These are phyloP conservation scores for Fusarium dlaminii DNA, from an alignment of 2,329 filamentous ascomycete species.

Conservation along the genomic window DNA sequence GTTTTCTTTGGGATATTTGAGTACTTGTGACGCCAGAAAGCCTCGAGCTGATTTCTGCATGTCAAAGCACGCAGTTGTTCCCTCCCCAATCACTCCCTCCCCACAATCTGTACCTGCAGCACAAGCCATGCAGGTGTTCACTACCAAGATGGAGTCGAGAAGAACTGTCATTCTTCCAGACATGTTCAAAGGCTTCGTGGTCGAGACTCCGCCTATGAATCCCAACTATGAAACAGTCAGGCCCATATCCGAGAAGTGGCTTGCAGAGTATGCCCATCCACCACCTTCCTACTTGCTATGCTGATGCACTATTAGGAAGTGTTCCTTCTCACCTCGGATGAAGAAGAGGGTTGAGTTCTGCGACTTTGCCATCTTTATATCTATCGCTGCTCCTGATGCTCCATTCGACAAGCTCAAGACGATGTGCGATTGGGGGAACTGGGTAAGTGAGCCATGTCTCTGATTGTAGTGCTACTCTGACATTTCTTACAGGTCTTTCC, in stretches of 20 bases:
- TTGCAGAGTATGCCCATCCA: not conserved
- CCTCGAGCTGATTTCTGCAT: not conserved
- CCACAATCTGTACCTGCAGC: not conserved
- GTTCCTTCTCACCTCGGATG: slow-evolving; percentile 5
- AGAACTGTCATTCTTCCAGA: not conserved
- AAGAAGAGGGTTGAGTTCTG: slow-evolving; percentile 17
- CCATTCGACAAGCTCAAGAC: slow-evolving; percentile 9
- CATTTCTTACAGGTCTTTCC: not conserved
- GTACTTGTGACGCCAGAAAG: not conserved
- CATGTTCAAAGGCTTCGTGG: slow-evolving; percentile 7
- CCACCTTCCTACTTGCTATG: rapidly evolving
- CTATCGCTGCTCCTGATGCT: slow-evolving; percentile 14
- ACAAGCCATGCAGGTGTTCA: not conserved
- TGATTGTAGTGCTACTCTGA: not conserved
- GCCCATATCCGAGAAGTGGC: slow-evolving; percentile 14
- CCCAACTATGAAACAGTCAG: slow-evolving; percentile 1
- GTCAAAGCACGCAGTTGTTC: not conserved
- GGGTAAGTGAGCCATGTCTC: not conserved
- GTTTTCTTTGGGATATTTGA: not conserved
- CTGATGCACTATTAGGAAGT: not conserved
- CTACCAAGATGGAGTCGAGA: not conserved
- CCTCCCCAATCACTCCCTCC: not conserved
- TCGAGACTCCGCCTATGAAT: slow-evolving; percentile 1
- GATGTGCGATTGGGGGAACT: slow-evolving; percentile 21
- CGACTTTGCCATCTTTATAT: slow-evolving; percentile 15